Conservation (phyloP, 192 early-diverging fungal species). For the Coemansia sp. region DNA sequence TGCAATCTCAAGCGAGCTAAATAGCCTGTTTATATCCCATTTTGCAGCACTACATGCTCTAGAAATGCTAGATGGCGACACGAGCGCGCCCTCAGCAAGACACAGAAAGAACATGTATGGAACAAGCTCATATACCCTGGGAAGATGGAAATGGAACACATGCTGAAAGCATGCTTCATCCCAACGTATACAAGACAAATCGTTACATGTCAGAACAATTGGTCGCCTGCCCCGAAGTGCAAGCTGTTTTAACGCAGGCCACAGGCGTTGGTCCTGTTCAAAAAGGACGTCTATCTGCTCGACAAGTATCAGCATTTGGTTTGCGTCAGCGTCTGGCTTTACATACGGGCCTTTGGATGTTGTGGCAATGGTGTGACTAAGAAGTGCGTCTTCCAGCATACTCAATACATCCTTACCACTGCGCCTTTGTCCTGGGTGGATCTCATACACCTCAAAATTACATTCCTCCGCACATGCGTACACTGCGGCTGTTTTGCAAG, state of each 20-base stretch:
- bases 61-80: constrained; percentile 25
- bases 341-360: constrained; percentile 6
- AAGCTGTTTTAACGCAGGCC: constrained; percentile 68
- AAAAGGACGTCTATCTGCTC: constrained; percentile 83
- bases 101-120: constrained; percentile 50
- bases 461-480: constrained; percentile 71
- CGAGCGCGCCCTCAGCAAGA: constrained; percentile 32
- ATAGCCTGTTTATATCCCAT: constrained; percentile 41
- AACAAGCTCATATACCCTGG: constrained; percentile 29
- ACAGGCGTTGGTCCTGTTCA: constrained; percentile 80
- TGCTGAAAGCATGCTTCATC: constrained; percentile 27
- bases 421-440: constrained; percentile 66
- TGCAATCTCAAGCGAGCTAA: constrained; percentile 33
- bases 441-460: constrained; percentile 77
- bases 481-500: constrained; percentile 73
- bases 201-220: constrained; percentile 80
- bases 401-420: constrained; percentile 70
- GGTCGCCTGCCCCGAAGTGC: constrained; percentile 73
- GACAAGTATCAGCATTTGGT: constrained; percentile 73
- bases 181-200: constrained; percentile 36
- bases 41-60: constrained; percentile 15
- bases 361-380: constrained; percentile 68
- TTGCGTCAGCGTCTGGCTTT: constrained; percentile 9
- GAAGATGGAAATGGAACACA: constrained; percentile 40
- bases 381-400: constrained; percentile 67